phyloP scores from a whole-genome alignment of 2,329 filamentous ascomycete species.

The Acrodontium crateriforme region DNA sequence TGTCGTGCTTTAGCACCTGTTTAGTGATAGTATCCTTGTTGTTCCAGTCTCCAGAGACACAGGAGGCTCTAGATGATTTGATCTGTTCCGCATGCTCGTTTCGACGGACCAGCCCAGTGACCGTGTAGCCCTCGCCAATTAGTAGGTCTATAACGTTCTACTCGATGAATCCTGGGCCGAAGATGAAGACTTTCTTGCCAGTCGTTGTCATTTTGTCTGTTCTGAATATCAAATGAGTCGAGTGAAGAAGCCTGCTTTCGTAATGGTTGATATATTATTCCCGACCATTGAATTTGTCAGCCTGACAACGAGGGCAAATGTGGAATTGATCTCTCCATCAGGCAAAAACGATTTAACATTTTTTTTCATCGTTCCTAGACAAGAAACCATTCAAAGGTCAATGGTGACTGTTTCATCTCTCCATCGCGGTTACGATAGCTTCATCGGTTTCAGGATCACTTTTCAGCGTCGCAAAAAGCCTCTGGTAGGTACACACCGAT shows the following conservation, averaged over 20 bases:
- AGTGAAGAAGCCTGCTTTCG: too few relatives aligned
- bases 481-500: too few relatives aligned
- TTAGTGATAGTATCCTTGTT: conserved; percentile 28
- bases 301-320: too few relatives aligned
- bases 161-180: conserved; percentile 36
- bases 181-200: conserved; percentile 26
- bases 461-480: too few relatives aligned
- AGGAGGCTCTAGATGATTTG: conserved; percentile 24
- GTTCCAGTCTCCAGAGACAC: conserved; percentile 28
- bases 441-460: too few relatives aligned
- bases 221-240: neutral
- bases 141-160: conserved; percentile 34
- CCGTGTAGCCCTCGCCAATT: conserved; percentile 26
- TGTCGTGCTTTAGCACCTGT: conserved; percentile 26
- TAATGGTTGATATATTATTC: neutral
- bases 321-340: too few relatives aligned
- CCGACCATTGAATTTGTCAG: neutral
- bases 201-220: conserved; percentile 5
- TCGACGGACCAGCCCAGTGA: conserved; percentile 31
- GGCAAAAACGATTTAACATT: conserved; percentile 1
- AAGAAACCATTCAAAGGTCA: too few relatives aligned
- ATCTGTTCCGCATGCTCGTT: conserved; percentile 25
- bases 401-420: too few relatives aligned
- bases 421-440: too few relatives aligned
- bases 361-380: neutral